Evolutionary conservation across 345 rosid genomes (phyloP), one percentile per base, ranked within the genome.

Genomic region (Arabidopsis arenosa): DNA sequence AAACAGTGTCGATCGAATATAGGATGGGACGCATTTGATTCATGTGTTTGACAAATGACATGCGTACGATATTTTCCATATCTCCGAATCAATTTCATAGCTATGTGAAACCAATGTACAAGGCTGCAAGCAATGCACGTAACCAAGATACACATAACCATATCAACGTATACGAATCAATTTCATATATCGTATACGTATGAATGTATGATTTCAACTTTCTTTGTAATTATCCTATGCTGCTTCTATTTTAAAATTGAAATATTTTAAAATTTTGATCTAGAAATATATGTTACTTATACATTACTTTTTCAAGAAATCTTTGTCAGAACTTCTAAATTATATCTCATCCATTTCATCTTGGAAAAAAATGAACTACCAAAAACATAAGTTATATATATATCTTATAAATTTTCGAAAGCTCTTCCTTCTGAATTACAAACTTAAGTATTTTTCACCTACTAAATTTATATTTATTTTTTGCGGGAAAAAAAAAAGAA

Each of bases 1-100:
- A 60, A 7, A 39, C 15, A 37, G 65, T 51, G 56, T 61, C 65
- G 33, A 48, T 39, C 48, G 66, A 39, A 14, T 61, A 17, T 11
- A 60, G 33, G 10, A 21, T 39, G 2, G 9, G 17, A 39, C 45
- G 48, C 33, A 61, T 39, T 7, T 12, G 32, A 8, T 36, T 59
- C 64, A 36, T 59, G 48, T 36, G 28, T 59, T 39, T 6, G 33
- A 11, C 5, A 41, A 2, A 8, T 8, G 8, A 28, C 13, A n/a
- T 33, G 23, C 63, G 13, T 33, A 57, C 63, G 60, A n/a, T 8
- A n/a, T 3, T 30, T 32, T n/a, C 21, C 40, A 32, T 57, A 57
- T 57, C 12, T 33, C 6, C 11, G 0, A 58, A 15, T 9, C 43
- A 17, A 17, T 36, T 36, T 32, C 6, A 9, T n/a, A n/a, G 5